Conservation (phyloP, 306 rosid species). For the Medicago ruthenica region DNA sequence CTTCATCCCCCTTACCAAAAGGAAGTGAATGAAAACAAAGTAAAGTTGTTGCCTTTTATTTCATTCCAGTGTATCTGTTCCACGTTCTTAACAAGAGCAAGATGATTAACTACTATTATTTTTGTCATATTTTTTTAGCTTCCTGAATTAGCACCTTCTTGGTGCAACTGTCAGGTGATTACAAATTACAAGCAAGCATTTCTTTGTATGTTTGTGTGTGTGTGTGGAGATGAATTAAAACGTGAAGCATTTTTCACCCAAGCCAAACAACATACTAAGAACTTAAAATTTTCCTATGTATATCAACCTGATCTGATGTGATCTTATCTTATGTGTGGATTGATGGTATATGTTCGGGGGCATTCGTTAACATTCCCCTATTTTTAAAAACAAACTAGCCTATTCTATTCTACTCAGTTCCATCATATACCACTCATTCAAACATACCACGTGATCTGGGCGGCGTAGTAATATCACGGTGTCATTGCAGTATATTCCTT, state of each 20-base stretch:
- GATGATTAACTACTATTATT: conserved; percentile 28
- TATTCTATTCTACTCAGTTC: too few relatives aligned
- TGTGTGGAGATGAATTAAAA: neutral
- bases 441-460: too few relatives aligned
- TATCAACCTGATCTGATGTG: neutral
- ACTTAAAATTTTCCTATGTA: neutral
- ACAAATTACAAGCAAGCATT: conserved; percentile 17
- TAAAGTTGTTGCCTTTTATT: conserved; percentile 29
- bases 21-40: conserved; percentile 35
- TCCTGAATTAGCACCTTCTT: conserved; percentile 32
- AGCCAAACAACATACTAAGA: neutral
- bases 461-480: too few relatives aligned
- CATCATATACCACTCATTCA: too few relatives aligned
- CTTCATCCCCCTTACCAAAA: conserved; percentile 37
- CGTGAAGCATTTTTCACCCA: neutral
- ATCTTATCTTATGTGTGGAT: too few relatives aligned
- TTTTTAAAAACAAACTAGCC: too few relatives aligned
- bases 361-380: too few relatives aligned
- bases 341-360: too few relatives aligned
- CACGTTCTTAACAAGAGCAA: conserved; percentile 36
- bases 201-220: neutral
- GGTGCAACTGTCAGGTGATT: conserved; percentile 10
- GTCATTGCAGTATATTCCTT: too few relatives aligned
- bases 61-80: conserved; percentile 43
- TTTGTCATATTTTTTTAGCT: conserved; percentile 20